Evolutionary conservation across 2,329 filamentous ascomycete genomes (phyloP).

Genomic region (Aspergillus felis): DNA sequence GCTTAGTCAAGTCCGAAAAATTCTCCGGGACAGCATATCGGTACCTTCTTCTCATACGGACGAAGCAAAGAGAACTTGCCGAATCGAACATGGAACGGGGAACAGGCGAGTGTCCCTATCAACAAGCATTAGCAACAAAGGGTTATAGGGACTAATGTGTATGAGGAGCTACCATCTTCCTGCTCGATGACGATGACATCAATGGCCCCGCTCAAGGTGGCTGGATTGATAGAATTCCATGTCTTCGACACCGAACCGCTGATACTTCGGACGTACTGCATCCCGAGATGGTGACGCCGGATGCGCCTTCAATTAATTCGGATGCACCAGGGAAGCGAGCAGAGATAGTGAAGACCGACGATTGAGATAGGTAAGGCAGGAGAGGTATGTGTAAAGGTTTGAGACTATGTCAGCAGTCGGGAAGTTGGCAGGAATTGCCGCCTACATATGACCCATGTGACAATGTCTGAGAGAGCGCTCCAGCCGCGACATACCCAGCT

Average conservation of each 20-base stretch:
- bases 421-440: conserved; percentile 25
- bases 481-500: conserved; percentile 11
- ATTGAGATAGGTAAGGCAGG: conserved; percentile 3
- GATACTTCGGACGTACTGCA: conserved; percentile 97
- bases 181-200: conserved; percentile 98
- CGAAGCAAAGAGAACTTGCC: conserved; percentile 96
- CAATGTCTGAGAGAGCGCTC: conserved; percentile 16
- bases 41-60: conserved; percentile 87
- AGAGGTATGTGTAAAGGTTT: conserved; percentile 1
- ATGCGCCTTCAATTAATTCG: conserved; percentile 10
- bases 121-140: background rate
- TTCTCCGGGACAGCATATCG: background rate
- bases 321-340: conserved; percentile 1
- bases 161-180: conserved; percentile 67
- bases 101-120: conserved; percentile 70
- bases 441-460: conserved; percentile 36
- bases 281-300: conserved; percentile 42
- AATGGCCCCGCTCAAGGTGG: conserved; percentile 94
- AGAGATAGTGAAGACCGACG: conserved; percentile 8
- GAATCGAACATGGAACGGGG: conserved; percentile 97
- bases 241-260: conserved; percentile 95
- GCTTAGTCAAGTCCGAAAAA: conserved; percentile 11
- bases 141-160: background rate
- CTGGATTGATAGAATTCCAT: conserved; percentile 99
- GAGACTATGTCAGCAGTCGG: conserved; percentile 11